Evolutionary conservation across 2,329 filamentous ascomycete genomes (phyloP).

Genomic region (Fusarium odoratissimum): DNA sequence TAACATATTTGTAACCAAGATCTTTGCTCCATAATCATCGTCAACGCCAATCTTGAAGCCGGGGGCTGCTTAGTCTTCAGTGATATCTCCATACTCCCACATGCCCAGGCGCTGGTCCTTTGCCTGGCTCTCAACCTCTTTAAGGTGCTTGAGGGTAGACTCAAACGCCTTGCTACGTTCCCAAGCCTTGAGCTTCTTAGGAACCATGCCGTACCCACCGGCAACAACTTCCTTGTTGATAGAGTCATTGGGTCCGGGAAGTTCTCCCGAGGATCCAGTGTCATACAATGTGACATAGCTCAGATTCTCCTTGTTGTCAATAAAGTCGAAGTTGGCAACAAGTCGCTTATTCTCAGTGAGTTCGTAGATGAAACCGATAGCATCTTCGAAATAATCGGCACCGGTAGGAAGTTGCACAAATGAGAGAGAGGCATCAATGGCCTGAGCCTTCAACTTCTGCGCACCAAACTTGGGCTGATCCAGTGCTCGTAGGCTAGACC

Average conservation of each 20-base stretch:
- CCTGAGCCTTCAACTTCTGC: conserved; percentile 87
- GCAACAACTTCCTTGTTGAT: conserved; percentile 89
- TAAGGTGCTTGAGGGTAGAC: conserved; percentile 77
- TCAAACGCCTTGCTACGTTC: conserved; percentile 78
- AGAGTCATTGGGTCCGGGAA: conserved; percentile 74
- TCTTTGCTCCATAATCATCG: conserved; percentile 10
- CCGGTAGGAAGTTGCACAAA: conserved; percentile 89
- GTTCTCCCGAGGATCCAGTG: conserved; percentile 68
- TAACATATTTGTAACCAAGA: conserved; percentile 24
- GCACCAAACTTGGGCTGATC: conserved; percentile 81
- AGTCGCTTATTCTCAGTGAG: conserved; percentile 80
- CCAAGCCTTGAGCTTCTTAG: conserved; percentile 91
- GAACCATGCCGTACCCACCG: conserved; percentile 90
- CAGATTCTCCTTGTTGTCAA: conserved; percentile 80
- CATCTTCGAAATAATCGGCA: conserved; percentile 84
- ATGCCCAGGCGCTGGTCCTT: conserved; percentile 86
- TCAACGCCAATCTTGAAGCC: neutral
- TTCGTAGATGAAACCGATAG: conserved; percentile 79
- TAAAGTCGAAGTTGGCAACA: conserved; percentile 90
- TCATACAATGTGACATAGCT: conserved; percentile 92
- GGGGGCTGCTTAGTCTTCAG: conserved; percentile 75
- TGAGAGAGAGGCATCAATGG: conserved; percentile 85
- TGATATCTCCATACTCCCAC: conserved; percentile 99
- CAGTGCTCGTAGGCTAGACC: conserved; percentile 85
- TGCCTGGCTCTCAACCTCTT: conserved; percentile 79